Evolutionary conservation across 352 stramenopile species (phyloP).

Genomic region (Lagenidium sp.): DNA sequence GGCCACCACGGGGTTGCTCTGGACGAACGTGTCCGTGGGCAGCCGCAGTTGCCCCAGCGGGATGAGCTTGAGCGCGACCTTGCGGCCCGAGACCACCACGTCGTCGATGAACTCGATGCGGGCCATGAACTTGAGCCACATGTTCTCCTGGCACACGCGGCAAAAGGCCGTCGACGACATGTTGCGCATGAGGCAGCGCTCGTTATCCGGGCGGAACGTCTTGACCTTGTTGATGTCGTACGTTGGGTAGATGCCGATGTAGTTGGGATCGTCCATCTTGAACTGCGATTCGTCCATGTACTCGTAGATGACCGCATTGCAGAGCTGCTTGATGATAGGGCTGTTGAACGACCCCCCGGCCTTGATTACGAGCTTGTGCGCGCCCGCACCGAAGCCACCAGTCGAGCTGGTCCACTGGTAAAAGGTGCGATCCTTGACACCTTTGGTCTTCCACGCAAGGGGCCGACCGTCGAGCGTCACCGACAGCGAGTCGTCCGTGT

Average conservation of each 20-base stretch:
- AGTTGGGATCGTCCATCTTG: constrained; percentile 13
- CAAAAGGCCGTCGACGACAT: constrained; percentile 26
- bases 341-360: constrained; percentile 14
- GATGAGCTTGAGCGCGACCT: constrained; percentile 19
- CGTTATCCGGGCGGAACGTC: constrained; percentile 20
- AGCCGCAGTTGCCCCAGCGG: constrained; percentile 18
- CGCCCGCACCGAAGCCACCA: constrained; percentile 12
- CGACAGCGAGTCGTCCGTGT: constrained; percentile 18
- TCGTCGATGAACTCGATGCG: constrained; percentile 25
- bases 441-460: constrained; percentile 17
- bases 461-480: constrained; percentile 17
- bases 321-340: constrained; percentile 24
- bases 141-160: constrained; percentile 26
- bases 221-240: constrained; percentile 20
- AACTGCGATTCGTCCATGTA: constrained; percentile 17
- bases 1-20: constrained; percentile 13
- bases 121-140: constrained; percentile 24
- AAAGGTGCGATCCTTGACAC: constrained; percentile 19
- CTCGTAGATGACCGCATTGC: constrained; percentile 22
- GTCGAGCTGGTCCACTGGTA: constrained; percentile 17
- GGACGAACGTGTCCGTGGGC: constrained; percentile 14
- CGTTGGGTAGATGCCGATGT: constrained; percentile 24
- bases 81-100: constrained; percentile 10
- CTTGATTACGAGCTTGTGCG: constrained; percentile 18
- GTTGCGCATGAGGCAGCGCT: constrained; percentile 34